Evolutionary conservation across 768 basidiomycete genomes (phyloP), one percentile per base, ranked within the genome.

Genomic region (Tephrocybe rancida): DNA sequence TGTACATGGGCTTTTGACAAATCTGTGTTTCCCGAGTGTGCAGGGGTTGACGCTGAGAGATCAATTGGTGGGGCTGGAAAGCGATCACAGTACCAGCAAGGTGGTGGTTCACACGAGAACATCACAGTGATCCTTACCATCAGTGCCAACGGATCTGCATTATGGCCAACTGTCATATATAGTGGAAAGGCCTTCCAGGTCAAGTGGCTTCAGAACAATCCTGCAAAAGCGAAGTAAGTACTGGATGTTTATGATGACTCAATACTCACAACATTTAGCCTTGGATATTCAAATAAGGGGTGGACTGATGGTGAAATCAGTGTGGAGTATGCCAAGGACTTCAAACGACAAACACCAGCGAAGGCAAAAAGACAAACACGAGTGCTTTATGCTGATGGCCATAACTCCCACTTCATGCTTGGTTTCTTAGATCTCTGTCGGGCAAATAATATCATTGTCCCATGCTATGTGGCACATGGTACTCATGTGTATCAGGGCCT

Each of bases 371-470:
- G 68, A 0, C 25, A 56, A 21, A 32, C 56, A 9, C 57, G 68
- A 1, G 41, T 74, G 8, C 65, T 77, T 13, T 50, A 75, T 9
- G 64, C 75, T n/a, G 71, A 77, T 65, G 70, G 76, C 10, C 73
- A 76, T 52, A 67, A 63, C 45, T 74, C 73, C 8, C 70, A 73
- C 58, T 64, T 59, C 34, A 67, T 66, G 14, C 37, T 49, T 13
- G 55, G 39, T 5, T 68, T 73, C 54, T 60, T 74, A 5, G 16
- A 37, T 37, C 35, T 7, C 35, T 37, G 35, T 18, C 9, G 16
- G 35, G 9, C 7, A n/a, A 6, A 37, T n/a, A 37, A 37, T n/a
- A 37, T 37, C 16, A 37, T 37, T 8, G 35, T 37, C 5, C 35
- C 35, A 6, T 37, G 35, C 16, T 43, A 43, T 26, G 22, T 9